Evolutionary conservation across 2,329 filamentous ascomycete genomes (phyloP), one percentile per base, ranked within the genome.

Genomic region (Cytospora piceicola): DNA sequence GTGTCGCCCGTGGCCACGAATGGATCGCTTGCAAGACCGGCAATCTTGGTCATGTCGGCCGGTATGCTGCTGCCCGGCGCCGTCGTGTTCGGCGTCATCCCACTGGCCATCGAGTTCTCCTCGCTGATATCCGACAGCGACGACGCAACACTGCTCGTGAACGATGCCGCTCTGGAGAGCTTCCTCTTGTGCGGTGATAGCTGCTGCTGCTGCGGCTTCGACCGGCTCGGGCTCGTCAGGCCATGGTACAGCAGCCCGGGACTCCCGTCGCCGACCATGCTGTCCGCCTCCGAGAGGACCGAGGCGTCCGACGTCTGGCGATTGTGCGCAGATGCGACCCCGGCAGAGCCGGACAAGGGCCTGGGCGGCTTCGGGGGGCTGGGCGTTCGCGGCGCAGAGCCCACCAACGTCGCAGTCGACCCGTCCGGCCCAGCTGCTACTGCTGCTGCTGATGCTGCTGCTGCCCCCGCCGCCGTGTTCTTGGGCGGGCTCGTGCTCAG

Each of bases 71-170:
- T 58, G 24, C 49, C 42, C 2, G 51, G 42, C 39, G 61, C 49
- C 54, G 54, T 68, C 9, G 63, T 58, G 27, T 55, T 54, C 24
- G 49, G 49, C 8, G 66, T 65, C n/a, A 32, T 57, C 5, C 74
- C 74, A 8, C 80, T 78, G 11, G 81, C 78, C 1, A 77, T 75
- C 61, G 85, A 83, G 34, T 84, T 82, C 57, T 81, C 82, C 65
- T 84, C 86, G 68, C 86, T 85, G 6, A 87, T 72, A 0, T 85
- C 87, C 4, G 85, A 87, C 6, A 87, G 75, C 2, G 83, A 81
- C 49, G 83, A 86, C 0, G 83, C 85, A 17, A 78, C 75, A 11
- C 82, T 77, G 67, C 81, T 85, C 4, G 78, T 75, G 4, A 72
- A 64, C 0, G 80, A 82, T 5, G 69, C 69, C 49, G 36, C 68